A percentile compares a stretch with the other conserved stretches of the same genome.
phyloP scores from a whole-genome alignment of 2,329 filamentous ascomycete species.

The Aspergillus fumigatus region DNA sequence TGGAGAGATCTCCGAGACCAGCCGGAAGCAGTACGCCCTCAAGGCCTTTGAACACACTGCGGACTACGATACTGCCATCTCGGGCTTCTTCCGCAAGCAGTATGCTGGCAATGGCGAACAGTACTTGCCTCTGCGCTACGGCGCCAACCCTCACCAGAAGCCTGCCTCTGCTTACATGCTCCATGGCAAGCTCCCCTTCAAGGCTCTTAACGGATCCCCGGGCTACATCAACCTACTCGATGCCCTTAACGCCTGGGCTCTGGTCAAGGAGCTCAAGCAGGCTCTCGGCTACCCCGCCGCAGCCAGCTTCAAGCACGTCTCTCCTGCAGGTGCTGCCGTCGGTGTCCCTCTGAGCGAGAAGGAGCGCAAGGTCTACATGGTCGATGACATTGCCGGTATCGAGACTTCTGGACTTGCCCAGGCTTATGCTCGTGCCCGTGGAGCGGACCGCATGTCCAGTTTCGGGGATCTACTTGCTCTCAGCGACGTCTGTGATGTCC shows the following conservation, averaged over 20 bases:
- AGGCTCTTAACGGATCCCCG: slow-evolving; percentile 80
- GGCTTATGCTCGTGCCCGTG: slow-evolving; percentile 91
- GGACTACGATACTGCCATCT: slow-evolving; percentile 91
- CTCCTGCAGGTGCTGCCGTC: slow-evolving; percentile 91
- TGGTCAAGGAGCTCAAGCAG: slow-evolving; percentile 92
- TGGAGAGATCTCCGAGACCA: slow-evolving; percentile 79
- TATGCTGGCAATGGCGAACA: slow-evolving; percentile 83
- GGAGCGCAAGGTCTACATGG: slow-evolving; percentile 97
- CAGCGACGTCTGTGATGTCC: slow-evolving; percentile 82
- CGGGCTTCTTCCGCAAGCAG: slow-evolving; percentile 95
- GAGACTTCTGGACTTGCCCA: slow-evolving; percentile 83
- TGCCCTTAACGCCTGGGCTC: slow-evolving; percentile 90
- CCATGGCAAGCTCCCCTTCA: slow-evolving; percentile 80
- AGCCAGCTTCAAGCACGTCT: slow-evolving; percentile 98
- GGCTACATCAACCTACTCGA: slow-evolving; percentile 98
- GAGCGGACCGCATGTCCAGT: slow-evolving; percentile 96
- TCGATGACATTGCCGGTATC: slow-evolving; percentile 87
- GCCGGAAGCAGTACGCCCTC: slow-evolving; percentile 82
- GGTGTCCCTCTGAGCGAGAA: slow-evolving; percentile 79
- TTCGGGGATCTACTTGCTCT: slow-evolving; percentile 96
- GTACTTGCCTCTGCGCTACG: slow-evolving; percentile 83
- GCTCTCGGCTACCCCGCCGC: slow-evolving; percentile 85
- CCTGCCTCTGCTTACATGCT: slow-evolving; percentile 79
- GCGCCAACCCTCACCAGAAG: slow-evolving; percentile 97
- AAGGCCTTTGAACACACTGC: slow-evolving; percentile 99